Evolutionary conservation across 257 asterid genomes (phyloP), one percentile per base, ranked within the genome.

Genomic region (Plantago major): DNA sequence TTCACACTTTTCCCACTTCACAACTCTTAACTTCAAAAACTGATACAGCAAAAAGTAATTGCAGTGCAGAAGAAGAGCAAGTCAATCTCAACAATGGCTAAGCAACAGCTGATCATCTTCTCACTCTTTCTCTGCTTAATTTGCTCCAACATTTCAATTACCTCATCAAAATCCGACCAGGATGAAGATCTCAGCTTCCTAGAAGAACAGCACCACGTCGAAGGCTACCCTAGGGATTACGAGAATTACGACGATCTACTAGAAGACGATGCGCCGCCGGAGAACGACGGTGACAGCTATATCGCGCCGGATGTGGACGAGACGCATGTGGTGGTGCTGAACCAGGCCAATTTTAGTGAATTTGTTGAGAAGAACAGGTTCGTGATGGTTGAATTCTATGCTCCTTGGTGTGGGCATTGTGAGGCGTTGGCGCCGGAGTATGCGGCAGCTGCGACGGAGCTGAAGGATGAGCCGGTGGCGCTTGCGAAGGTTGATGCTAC

Each of bases 321-420:
- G 70, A 76, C 78, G 30, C 85, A 87, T 64, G 95, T 90, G 55
- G 81, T 80, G 44, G 86, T 85, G 10, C 78, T 90, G 78, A 76
- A 68, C 62, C 88, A 75, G 22, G 64, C 85, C n/a, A 87, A 87
- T 62, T 87, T 90, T 72, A 82, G 69, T 26, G 96, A 85, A 11
- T 84, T 80, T 68, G 51, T 87, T 3, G 83, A 72, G 69, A 75
- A 64, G 43, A 83, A 87, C 60, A 78, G 74, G 78, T 91, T 71
- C 62, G 95, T 82, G 69, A 79, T 91, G 95, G 95, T 91, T 78
- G 87, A 82, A 51, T 91, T 91, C 67, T 91, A 91, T 72, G 96
- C 97, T 42, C 94, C 97, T 60, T 91, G 98, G 98, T 86, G 96
- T 68, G 95, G 94, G 6, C 90, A 88, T 60, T 88, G 97, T 66